Base-by-base conservation (phyloP, 345 rosid genomes). In the Lepidium sativum region DNA sequence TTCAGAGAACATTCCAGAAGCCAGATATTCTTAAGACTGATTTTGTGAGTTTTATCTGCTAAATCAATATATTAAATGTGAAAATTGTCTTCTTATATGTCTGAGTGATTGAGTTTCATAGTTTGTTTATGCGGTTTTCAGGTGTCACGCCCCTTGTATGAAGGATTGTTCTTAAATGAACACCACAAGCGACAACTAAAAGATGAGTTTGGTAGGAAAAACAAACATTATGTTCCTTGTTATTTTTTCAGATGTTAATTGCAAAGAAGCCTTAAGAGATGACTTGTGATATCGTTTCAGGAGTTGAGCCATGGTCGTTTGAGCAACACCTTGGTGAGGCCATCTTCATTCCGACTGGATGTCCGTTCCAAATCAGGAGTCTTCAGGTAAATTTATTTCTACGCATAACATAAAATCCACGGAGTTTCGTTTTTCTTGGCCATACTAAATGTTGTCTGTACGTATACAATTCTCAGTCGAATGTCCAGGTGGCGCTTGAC, bases 241-340 rank as follows among this genome's bases (percentile, higher is more conserved):
- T 23, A 14, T 14, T 15, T n/a, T 1, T 47, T 21, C 51, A 55
- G 56, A 63, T 4, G 32, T 38, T 31, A 63, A 9, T 71, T 56
- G 70, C 21, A 9, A 48, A 58, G 15, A 54, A 70, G 39, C 55
- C 40, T 62, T 56, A 21, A 50, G n/a, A 20, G 33, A 33, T 57
- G 54, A 25, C 17, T 23, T 48, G 35, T 65, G 8, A 54, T 66
- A 45, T 23, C 47, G 51, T 58, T 53, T 66, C 80, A 94, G 99
- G 97, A 69, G 84, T 94, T 37, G 97, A 86, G 81, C 97, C 96
- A 40, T 94, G 96, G 95, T 80, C 96, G 15, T 81, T 86, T 77
- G 83, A 86, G 48, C 99, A 94, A 67, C 70, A 61, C 79, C 69
- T 73, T 49, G 97, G 99, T 70, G 74, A 94, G 72, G 96, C 99